phyloP scores from a whole-genome alignment of 768 basidiomycete species.

The Mycena chlorophos region DNA sequence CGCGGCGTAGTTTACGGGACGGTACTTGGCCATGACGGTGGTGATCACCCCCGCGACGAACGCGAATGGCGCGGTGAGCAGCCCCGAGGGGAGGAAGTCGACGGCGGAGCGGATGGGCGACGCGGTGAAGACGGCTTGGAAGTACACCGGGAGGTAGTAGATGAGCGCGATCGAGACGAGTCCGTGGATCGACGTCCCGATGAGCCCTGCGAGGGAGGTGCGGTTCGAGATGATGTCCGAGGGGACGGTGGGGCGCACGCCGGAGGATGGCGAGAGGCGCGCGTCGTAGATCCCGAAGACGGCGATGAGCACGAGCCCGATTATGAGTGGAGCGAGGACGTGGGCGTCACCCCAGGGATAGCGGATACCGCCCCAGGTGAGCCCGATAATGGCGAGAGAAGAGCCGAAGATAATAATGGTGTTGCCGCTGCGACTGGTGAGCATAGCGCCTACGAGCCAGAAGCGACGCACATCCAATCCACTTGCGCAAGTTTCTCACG shows the following conservation, averaged over 20 bases:
- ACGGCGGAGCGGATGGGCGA: constrained; percentile 38
- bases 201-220: constrained; percentile 41
- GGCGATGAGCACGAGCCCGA: constrained; percentile 35
- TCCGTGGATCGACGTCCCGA: constrained; percentile 27
- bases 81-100: constrained; percentile 33
- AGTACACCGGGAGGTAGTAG: constrained; percentile 45
- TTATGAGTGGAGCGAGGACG: constrained; percentile 42
- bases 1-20: constrained; percentile 31
- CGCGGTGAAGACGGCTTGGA: constrained; percentile 41
- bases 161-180: constrained; percentile 22
- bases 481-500: neutral
- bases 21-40: constrained; percentile 31
- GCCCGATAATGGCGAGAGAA: constrained; percentile 33
- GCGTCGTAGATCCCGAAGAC: constrained; percentile 32
- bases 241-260: constrained; percentile 28
- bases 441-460: neutral
- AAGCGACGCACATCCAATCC: constrained; percentile 33
- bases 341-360: constrained; percentile 39
- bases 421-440: constrained; percentile 32
- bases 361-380: constrained; percentile 41
- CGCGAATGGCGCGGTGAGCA: constrained; percentile 37
- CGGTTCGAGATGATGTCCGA: constrained; percentile 35
- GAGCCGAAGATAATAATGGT: constrained; percentile 33
- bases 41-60: constrained; percentile 38
- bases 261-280: constrained; percentile 8